A percentile compares a stretch with the other conserved stretches of the same genome.
phyloP scores from a whole-genome alignment of 345 rosid species.

The Citrus medica region DNA sequence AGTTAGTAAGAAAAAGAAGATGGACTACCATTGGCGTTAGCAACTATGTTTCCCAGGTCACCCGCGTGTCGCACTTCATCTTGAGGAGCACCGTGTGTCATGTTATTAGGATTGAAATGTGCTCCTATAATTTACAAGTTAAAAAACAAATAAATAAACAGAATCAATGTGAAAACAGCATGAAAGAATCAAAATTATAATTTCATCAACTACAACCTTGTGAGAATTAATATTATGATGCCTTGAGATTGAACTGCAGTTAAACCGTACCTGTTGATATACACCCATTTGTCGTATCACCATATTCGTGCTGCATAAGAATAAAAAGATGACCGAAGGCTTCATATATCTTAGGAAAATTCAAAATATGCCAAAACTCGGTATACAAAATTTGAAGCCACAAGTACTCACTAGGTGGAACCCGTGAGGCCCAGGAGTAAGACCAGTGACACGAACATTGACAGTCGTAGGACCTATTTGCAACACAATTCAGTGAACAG shows the following conservation, averaged over 20 bases:
- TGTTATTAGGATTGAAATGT: conserved; percentile 83
- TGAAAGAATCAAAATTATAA: not conserved
- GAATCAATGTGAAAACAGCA: not conserved
- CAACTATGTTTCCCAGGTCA: conserved; percentile 99
- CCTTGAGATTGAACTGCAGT: not conserved
- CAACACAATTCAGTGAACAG: conserved; percentile 6
- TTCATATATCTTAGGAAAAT: not conserved
- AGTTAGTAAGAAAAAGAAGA: conserved; percentile 6
- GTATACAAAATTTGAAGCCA: conserved; percentile 8
- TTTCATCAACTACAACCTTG: not conserved
- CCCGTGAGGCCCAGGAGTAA: conserved; percentile 85
- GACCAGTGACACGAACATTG: conserved; percentile 78
- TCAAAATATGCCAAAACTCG: not conserved
- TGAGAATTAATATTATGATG: not conserved
- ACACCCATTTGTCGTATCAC: conserved; percentile 98
- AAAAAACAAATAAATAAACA: not conserved
- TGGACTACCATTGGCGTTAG: conserved; percentile 75
- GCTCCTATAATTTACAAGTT: conserved; percentile 43
- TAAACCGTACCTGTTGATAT: conserved; percentile 71
- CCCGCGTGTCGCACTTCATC: conserved; percentile 99
- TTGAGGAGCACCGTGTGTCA: conserved; percentile 96
- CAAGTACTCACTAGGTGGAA: conserved; percentile 69
- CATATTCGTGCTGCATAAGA: conserved; percentile 81
- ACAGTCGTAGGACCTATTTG: conserved; percentile 84
- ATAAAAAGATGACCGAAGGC: not conserved